Conservation (phyloP, 192 early-diverging fungal genomes). For the Coemansia sp. region DNA sequence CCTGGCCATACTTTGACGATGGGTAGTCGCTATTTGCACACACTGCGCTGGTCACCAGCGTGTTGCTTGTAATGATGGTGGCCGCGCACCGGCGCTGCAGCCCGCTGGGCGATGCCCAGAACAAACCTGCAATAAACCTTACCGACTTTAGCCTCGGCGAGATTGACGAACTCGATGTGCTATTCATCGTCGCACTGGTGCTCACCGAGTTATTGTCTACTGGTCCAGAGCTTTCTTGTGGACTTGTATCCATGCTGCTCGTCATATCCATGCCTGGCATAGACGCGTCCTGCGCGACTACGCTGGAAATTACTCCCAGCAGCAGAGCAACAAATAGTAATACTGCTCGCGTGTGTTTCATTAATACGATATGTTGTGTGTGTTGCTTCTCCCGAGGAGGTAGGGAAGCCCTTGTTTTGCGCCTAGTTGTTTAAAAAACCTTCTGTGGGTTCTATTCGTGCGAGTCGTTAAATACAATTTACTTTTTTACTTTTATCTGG, state of each 20-base stretch:
- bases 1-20: constrained; percentile 17
- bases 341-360: not conserved
- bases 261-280: no score
- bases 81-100: constrained; percentile 38
- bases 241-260: no score
- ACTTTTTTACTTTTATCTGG: not conserved
- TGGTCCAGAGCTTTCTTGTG: not conserved
- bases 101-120: constrained; percentile 33
- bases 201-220: not conserved
- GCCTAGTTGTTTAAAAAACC: not conserved
- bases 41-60: constrained; percentile 38
- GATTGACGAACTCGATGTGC: not conserved
- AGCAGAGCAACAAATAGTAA: not conserved
- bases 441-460: no score
- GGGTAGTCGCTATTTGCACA: constrained; percentile 30
- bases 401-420: no score
- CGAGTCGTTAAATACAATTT: not conserved
- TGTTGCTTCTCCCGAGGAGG: no score
- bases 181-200: not conserved
- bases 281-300: constrained; percentile 1
- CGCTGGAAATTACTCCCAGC: not conserved
- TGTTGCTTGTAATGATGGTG: constrained; percentile 31
- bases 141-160: constrained; percentile 17
- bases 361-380: no score
- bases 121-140: constrained; percentile 39